Conservation (phyloP, 2,329 filamentous ascomycete genomes). For the Fusarium luffae region DNA sequence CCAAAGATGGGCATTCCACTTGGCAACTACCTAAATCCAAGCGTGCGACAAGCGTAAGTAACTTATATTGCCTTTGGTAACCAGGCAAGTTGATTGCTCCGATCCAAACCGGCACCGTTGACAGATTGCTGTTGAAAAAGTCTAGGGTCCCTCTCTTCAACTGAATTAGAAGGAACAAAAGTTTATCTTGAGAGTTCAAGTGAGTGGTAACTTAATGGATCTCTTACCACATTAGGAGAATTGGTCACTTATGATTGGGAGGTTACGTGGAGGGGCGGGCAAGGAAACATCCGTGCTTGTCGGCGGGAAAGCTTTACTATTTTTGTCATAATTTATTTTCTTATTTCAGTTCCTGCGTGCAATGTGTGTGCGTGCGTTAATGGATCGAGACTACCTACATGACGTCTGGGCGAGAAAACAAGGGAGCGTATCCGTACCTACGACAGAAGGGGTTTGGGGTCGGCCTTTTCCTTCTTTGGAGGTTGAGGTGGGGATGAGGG, state of each 20-base stretch:
- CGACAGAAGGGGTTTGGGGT: slow-evolving; percentile 33
- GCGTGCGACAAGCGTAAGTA: background rate
- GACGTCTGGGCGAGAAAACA: slow-evolving; percentile 19
- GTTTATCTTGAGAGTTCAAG: background rate
- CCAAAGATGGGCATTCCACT: slow-evolving; percentile 32
- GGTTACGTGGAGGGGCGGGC: background rate
- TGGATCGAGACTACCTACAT: slow-evolving; percentile 14
- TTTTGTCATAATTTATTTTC: slow-evolving; percentile 52
- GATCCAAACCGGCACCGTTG: slow-evolving; percentile 7
- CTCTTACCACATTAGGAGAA: slow-evolving; percentile 36
- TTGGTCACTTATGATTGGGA: slow-evolving; percentile 34
- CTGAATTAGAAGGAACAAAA: slow-evolving; percentile 24
- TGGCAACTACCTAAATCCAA: slow-evolving; percentile 1
- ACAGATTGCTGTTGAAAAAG: background rate
- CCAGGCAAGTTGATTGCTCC: slow-evolving; percentile 28
- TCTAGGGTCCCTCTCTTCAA: slow-evolving; percentile 1
- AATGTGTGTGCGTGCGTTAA: background rate
- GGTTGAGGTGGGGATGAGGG: slow-evolving; percentile 31
- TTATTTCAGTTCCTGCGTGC: background rate
- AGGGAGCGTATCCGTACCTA: slow-evolving; percentile 8
- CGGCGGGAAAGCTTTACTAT: slow-evolving; percentile 24
- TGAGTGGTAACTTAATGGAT: background rate
- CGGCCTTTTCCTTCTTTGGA: slow-evolving; percentile 38
- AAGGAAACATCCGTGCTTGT: background rate
- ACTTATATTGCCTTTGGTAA: background rate